These are phyloP conservation scores for Alternaria hordeiaustralica DNA, from an alignment of 2,329 filamentous ascomycete genomes.

Conservation along the genomic window DNA sequence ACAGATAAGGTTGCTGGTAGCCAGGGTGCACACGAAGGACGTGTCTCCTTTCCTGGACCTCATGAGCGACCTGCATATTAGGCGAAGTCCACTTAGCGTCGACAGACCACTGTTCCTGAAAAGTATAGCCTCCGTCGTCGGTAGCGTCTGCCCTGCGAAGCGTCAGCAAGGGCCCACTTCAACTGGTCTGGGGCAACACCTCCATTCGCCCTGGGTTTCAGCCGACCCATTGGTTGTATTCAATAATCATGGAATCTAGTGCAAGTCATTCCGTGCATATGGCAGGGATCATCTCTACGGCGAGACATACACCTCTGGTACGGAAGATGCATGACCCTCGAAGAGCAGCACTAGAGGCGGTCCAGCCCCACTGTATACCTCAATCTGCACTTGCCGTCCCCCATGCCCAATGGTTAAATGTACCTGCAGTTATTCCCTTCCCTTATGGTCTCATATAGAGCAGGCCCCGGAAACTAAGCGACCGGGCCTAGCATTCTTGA, in stretches of 20 bases:
- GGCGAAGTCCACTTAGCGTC: slow-evolving; percentile 1
- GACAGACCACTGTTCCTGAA: slow-evolving; percentile 3
- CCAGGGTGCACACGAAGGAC: neutral
- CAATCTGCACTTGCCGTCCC: slow-evolving; percentile 7
- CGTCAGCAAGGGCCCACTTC: slow-evolving; percentile 2
- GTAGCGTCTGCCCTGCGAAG: neutral
- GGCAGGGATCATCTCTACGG: slow-evolving; percentile 7
- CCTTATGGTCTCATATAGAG: slow-evolving; percentile 7
- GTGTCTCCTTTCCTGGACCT: neutral
- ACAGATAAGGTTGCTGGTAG: neutral
- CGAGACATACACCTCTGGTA: slow-evolving; percentile 1
- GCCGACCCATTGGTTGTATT: slow-evolving; percentile 4
- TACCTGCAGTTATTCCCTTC: slow-evolving; percentile 6
- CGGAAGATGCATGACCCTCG: slow-evolving; percentile 8
- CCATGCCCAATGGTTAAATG: slow-evolving; percentile 2
- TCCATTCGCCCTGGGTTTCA: slow-evolving; percentile 4
- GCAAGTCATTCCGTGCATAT: slow-evolving; percentile 1
- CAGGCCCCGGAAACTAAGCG: slow-evolving; percentile 1
- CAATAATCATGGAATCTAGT: slow-evolving; percentile 9
- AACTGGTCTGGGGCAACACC: slow-evolving; percentile 4
- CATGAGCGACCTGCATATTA: slow-evolving; percentile 4
- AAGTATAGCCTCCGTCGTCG: slow-evolving; percentile 5
- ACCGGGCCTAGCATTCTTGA: neutral
- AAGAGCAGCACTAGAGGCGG: slow-evolving; percentile 2
- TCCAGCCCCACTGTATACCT: slow-evolving; percentile 4